Base-by-base conservation (phyloP, 2,329 filamentous ascomycete genomes). In the Periconia macrospinosa region DNA sequence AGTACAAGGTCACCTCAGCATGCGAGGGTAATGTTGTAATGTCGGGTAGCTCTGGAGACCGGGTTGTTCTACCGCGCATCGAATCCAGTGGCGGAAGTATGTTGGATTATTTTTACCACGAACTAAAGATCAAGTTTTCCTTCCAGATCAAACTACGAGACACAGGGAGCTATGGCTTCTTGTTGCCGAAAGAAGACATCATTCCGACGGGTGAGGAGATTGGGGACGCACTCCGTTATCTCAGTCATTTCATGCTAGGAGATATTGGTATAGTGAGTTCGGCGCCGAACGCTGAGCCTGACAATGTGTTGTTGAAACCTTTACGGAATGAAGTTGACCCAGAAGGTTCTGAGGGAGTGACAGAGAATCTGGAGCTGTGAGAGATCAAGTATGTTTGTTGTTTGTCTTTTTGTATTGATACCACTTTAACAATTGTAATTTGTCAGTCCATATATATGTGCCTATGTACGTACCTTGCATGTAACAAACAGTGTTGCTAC, bases 61-160 rank as follows among this genome's bases (percentile, higher is more conserved):
- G 50, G 7, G 23, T 59, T 2, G 54, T 76, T 6, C 75, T 79
- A 19, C 79, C 79, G 2, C 79, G 85, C 40, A 84, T 92, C 57
- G 90, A 94, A 69, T 83, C 83, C 0, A 86, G 87, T 3, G 92
- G 93, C 40, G 93, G 93, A 2, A 92, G 90, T 46, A 91, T 90
- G 1, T 85, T 97, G 41, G 94, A 97, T 74, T 97, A 90, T 86
- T 96, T 99, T 75, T 96, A 96, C 71, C 90, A 96, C 63, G 89
- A 95, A 65, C 76, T 97, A 56, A 79, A 82, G 45, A 90, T 93
- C 17, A 86, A 85, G 58, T 96, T 91, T 71, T 90, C 91, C 54
- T 97, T 95, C 72, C 94, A 97, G 79, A 88, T 94, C 75, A 97
- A 97, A 77, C 79, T 99, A 27, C 83, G 94, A 46, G 94, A 99